Conservation (phyloP, 495 filamentous ascomycete genomes). For the Penicillium ochrochloron region DNA sequence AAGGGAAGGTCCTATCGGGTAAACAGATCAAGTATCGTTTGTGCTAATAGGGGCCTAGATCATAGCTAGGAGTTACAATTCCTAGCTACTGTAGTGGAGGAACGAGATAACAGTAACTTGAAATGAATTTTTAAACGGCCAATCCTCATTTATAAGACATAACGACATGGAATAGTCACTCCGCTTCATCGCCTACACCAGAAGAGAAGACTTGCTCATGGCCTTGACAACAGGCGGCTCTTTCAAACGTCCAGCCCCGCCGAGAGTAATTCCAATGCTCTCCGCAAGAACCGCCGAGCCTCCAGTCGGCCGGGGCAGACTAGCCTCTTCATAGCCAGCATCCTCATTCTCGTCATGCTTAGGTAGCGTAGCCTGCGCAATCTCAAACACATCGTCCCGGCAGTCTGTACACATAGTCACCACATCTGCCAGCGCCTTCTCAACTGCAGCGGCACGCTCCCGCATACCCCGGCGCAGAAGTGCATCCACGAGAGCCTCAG, state of each 20-base stretch:
- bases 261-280: slow-evolving; percentile 36
- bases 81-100: background rate
- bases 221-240: slow-evolving; percentile 50
- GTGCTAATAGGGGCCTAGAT: background rate
- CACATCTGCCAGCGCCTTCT: slow-evolving; percentile 72
- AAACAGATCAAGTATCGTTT: background rate
- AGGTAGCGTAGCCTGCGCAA: slow-evolving; percentile 13
- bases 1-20: background rate
- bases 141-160: slow-evolving; percentile 3
- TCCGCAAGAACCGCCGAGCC: slow-evolving; percentile 48
- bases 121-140: background rate
- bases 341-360: slow-evolving; percentile 10
- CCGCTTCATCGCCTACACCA: slow-evolving; percentile 38
- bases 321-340: slow-evolving; percentile 22
- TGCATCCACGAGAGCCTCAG: slow-evolving; percentile 71
- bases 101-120: background rate
- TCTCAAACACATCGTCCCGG: slow-evolving; percentile 69
- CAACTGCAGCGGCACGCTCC: slow-evolving; percentile 79
- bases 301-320: slow-evolving; percentile 33
- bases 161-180: background rate
- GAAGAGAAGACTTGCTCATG: slow-evolving; percentile 58
- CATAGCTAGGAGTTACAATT: background rate
- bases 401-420: slow-evolving; percentile 66
- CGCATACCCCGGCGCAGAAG: slow-evolving; percentile 81
- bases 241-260: slow-evolving; percentile 28